Conservation (phyloP, 2,329 filamentous ascomycete genomes). For the Microcyclosporella mali region DNA sequence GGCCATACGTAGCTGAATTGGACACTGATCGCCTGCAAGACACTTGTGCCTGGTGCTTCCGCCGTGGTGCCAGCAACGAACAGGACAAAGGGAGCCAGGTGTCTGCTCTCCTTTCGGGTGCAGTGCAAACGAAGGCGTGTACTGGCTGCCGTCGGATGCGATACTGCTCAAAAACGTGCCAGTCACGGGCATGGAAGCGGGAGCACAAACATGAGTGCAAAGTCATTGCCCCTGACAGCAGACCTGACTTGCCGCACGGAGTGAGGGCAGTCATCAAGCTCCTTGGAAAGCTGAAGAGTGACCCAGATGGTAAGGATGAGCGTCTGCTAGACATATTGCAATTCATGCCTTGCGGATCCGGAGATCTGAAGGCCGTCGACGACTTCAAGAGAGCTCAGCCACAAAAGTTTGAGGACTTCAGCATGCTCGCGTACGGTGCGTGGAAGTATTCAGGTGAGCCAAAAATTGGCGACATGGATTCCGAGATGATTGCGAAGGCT, state of each 20-base stretch:
- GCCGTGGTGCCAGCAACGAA: constrained; percentile 19
- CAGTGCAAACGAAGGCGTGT: constrained; percentile 46
- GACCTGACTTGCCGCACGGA: constrained; percentile 46
- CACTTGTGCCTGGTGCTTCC: constrained; percentile 54
- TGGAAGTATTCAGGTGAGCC: constrained; percentile 44
- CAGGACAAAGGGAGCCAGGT: constrained; percentile 15
- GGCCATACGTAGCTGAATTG: constrained; percentile 50
- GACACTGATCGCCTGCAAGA: constrained; percentile 47
- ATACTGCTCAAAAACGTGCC: constrained; percentile 58
- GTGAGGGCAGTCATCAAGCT: constrained; percentile 52
- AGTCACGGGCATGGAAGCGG: constrained; percentile 53
- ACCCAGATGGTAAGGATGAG: constrained; percentile 21
- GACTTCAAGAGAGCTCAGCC: constrained; percentile 40
- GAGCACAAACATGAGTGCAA: constrained; percentile 57
- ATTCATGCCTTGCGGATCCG: constrained; percentile 16
- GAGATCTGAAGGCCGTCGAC: constrained; percentile 39
- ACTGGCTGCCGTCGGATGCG: constrained; percentile 52
- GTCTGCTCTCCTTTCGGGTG: constrained; percentile 24
- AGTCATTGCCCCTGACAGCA: constrained; percentile 39
- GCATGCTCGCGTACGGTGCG: constrained; percentile 50
- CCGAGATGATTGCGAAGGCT: constrained; percentile 10
- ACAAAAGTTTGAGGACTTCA: constrained; percentile 44
- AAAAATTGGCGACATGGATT: constrained; percentile 20
- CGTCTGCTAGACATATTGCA: constrained; percentile 21
- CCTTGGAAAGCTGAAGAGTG: constrained; percentile 30